These are phyloP conservation scores for Saprolegnia diclina DNA, from an alignment of 352 stramenopile species.

Conservation along the genomic window DNA sequence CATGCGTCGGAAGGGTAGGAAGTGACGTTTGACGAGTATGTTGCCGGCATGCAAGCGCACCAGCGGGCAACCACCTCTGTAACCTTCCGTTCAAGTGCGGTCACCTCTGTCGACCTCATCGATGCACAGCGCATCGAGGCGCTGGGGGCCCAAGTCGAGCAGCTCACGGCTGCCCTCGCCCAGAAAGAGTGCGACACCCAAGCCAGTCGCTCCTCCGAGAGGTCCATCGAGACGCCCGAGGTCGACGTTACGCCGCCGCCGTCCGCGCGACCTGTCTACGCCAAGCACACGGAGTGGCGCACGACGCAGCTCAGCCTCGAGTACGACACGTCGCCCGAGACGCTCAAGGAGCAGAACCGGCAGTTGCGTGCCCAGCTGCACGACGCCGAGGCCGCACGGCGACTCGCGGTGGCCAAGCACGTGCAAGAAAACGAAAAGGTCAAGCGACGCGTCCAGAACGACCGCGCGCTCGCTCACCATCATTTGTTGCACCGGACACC, in stretches of 20 bases:
- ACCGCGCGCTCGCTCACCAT: background rate
- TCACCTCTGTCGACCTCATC: background rate
- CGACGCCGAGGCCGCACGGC: background rate
- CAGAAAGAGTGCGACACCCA: background rate
- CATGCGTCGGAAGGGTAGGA: background rate
- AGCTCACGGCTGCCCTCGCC: background rate
- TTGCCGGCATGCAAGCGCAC: background rate
- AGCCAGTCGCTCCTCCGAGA: no score
- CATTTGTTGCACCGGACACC: background rate
- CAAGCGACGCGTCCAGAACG: background rate
- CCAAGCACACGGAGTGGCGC: background rate
- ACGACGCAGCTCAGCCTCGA: background rate
- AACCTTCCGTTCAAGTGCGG: no score
- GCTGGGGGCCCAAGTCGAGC: background rate
- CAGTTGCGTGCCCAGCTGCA: background rate
- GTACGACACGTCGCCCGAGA: background rate
- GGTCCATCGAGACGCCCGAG: background rate
- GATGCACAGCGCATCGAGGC: background rate
- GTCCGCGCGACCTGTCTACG: background rate
- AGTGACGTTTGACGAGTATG: conserved; percentile 13
- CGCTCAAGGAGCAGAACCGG: background rate
- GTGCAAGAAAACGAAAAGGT: background rate
- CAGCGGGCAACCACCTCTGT: background rate
- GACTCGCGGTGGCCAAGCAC: background rate
- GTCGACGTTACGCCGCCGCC: no score